Conservation (phyloP, 495 filamentous ascomycete genomes). For the Podospora anserina region DNA sequence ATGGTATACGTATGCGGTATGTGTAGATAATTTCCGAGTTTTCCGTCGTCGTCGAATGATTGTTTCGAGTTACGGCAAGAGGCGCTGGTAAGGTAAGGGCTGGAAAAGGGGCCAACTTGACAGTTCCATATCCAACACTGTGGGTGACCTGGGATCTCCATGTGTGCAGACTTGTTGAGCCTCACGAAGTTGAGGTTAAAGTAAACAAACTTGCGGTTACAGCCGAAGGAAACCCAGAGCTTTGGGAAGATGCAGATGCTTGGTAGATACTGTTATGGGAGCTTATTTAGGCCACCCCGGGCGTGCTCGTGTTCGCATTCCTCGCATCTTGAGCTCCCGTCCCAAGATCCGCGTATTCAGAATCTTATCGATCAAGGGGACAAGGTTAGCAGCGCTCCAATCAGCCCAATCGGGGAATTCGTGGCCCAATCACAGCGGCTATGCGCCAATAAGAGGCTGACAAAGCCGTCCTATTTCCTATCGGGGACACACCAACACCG, state of each 20-base stretch:
- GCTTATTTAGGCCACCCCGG: neutral
- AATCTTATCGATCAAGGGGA: conserved; percentile 4
- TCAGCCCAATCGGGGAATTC: neutral
- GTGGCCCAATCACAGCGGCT: neutral
- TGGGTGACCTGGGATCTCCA: too few species aligned
- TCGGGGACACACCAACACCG: conserved; percentile 4
- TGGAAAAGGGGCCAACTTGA: neutral
- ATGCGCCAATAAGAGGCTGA: neutral
- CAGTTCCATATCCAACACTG: too few species aligned
- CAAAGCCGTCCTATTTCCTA: neutral
- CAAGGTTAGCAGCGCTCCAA: neutral
- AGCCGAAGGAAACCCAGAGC: neutral
- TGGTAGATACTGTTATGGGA: neutral
- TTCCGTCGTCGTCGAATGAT: neutral
- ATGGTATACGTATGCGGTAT: neutral
- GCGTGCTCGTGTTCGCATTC: neutral
- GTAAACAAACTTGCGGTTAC: neutral
- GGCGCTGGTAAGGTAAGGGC: neutral
- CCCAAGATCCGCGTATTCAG: neutral
- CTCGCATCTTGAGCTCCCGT: neutral
- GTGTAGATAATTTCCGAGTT: neutral
- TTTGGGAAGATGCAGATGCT: too few species aligned
- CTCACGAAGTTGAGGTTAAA: too few species aligned
- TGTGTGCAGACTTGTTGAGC: too few species aligned
- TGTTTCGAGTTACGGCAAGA: neutral